Base-by-base conservation (phyloP, 495 filamentous ascomycete genomes). In the Durotheca rogersii region DNA sequence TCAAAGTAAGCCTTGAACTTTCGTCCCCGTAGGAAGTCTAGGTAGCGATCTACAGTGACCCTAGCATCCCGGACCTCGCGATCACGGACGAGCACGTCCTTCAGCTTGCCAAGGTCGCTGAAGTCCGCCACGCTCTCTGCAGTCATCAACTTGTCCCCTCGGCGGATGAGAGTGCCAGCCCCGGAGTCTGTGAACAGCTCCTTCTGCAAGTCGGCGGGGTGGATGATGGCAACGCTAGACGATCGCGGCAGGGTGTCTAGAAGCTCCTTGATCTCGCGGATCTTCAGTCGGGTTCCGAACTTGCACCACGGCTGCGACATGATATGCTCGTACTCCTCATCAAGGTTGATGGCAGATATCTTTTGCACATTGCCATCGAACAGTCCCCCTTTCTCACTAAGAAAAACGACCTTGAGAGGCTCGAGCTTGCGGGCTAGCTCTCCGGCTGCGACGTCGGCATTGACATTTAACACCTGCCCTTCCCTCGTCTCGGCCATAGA, bases 241-340 rank as follows among this genome's bases (percentile, higher is more conserved):
- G 90, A 88, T 58, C 89, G 81, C 30, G 93, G 93, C 7, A 98
- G 80, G 19, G 86, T 84, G 44, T 85, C 85, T 40, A 98, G 75
- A 6, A 98, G 80, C 14, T 93, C 88, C 76, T 96, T 96, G 72
- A 96, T 95, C 74, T 98, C 92, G 72, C 92, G 94, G 72, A 98
- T 96, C 86, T 98, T 98, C 46, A 96, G 74, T 58, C 91, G 84
- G 32, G 93, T 98, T 23, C 93, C 93, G 70, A 95, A 93, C 53
- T 87, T 86, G 65, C 95, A 94, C 93, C 93, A 98, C 67, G 87
- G 84, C 72, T 96, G 90, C 37, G 79, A 83, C 92, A 98, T 96
- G 58, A 96, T 77, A 64, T 90, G 80, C 11, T 95, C 94, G 65
- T 87, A 98, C 69, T 98, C 93, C 72, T 98, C 92, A 60, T 98